Base-by-base conservation (phyloP, 1,284 basidiomycete genomes). In the Leccinum fuscescens region DNA sequence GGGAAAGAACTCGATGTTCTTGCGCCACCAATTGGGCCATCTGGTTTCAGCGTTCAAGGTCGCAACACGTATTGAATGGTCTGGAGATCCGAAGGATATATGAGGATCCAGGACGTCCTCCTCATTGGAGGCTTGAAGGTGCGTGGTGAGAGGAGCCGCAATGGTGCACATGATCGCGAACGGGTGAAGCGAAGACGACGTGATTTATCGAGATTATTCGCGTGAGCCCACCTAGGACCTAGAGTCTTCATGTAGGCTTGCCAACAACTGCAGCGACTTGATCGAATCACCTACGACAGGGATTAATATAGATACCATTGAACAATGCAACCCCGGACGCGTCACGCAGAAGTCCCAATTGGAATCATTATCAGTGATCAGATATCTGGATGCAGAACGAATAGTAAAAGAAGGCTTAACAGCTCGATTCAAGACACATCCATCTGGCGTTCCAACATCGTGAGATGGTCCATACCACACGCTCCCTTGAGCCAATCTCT, bases 391-490 rank as follows among this genome's bases (percentile, higher is more conserved):
- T 29, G n/a, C n/a, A n/a, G 8, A 51, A 8, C 6, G 27, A 6
- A 51, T n/a, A n/a, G 11, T 27, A 17, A 20, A 24, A 49, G 15
- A 24, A 29, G 24, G 49, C 27, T 51, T 11, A 51, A 31, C 27
- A 24, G 14, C 27, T 51, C 27, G n/a, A 52, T 17, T 67, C 44
- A 67, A 29, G 52, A 55, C 1, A 55, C 54, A 6, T 62, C 56
- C 62, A 69, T 62, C 61, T 72, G 68, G n/a, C 29, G 60, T 35
- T 86, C 83, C 49, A 88, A 69, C 17, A 78, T 58, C 62, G 83
- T 84, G 65, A 88, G 73, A 72, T 88, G 86, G 1, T 67, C 71
- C 69, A 86, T 76, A 8, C 80, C 79, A 67, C 85, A 86, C 2
- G 83, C 85, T 0, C 85, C 84, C 55, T 70, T 76, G 56, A 78